A percentile compares a stretch with the other conserved stretches of the same genome.
Conservation (phyloP, 2,329 filamentous ascomycete species). For the Calonectria fujianensis region DNA sequence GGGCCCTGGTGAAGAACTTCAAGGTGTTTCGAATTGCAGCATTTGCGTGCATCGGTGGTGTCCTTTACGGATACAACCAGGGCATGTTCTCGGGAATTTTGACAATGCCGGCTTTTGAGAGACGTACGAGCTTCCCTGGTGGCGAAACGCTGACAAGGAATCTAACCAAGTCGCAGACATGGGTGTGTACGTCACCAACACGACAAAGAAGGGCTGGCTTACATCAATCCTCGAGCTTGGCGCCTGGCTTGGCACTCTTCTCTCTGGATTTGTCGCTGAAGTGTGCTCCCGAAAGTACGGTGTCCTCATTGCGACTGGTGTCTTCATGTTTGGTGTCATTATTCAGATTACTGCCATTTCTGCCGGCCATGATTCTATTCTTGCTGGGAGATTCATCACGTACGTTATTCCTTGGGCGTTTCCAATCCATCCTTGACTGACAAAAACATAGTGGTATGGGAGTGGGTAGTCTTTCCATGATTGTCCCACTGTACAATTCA, state of each 20-base stretch:
- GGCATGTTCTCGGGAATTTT: constrained; percentile 78
- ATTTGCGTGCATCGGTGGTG: constrained; percentile 78
- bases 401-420: constrained; percentile 50
- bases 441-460: constrained; percentile 72
- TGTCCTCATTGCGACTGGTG: constrained; percentile 77
- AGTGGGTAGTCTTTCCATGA: constrained; percentile 81
- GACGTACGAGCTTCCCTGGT: constrained; percentile 61
- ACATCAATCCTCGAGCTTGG: constrained; percentile 84
- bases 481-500: constrained; percentile 74
- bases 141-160: background rate
- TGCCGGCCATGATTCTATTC: constrained; percentile 75
- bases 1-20: constrained; percentile 75
- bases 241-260: constrained; percentile 83
- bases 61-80: constrained; percentile 83
- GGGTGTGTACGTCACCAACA: constrained; percentile 71
- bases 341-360: constrained; percentile 78
- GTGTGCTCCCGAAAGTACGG: constrained; percentile 80
- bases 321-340: constrained; percentile 83
- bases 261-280: constrained; percentile 84
- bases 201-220: constrained; percentile 75
- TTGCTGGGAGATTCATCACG: constrained; percentile 84
- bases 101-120: constrained; percentile 72
- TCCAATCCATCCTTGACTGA: background rate
- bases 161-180: constrained; percentile 66
- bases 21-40: constrained; percentile 76